Percentiles rank a stretch among this genome's conserved stretches.
Evolutionary conservation across 2,329 filamentous ascomycete genomes (phyloP).

Genomic region (Reticulascus tulasneorum): DNA sequence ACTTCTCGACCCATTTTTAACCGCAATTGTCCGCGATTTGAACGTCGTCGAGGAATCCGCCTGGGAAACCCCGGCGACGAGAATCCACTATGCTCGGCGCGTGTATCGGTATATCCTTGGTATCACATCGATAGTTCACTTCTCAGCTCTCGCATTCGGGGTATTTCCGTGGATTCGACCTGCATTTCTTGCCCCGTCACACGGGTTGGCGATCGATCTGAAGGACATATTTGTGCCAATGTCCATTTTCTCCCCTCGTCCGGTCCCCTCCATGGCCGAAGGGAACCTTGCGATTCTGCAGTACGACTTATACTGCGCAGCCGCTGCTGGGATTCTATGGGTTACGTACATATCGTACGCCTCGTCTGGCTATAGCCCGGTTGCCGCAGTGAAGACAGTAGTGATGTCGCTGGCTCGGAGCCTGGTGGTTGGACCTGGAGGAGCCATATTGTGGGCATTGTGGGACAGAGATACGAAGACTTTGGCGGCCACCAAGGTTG

Average conservation of each 20-base stretch:
- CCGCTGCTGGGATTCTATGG: slow-evolving; percentile 6
- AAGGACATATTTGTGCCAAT: slow-evolving; percentile 9
- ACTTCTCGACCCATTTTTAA: slow-evolving; percentile 8
- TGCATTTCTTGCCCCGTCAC: neutral
- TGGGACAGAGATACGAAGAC: slow-evolving; percentile 19
- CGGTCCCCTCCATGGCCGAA: slow-evolving; percentile 9
- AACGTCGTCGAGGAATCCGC: neutral
- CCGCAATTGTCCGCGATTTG: neutral
- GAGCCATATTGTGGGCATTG: slow-evolving; percentile 13
- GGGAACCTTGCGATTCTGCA: slow-evolving; percentile 14
- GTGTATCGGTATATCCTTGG: slow-evolving; percentile 11
- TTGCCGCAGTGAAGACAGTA: slow-evolving; percentile 1
- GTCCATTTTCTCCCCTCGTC: neutral
- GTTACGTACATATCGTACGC: slow-evolving; percentile 11
- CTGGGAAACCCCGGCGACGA: neutral
- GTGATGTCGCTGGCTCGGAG: slow-evolving; percentile 4
- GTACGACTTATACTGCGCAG: slow-evolving; percentile 19
- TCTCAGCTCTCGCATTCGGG: slow-evolving; percentile 8
- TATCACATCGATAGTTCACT: slow-evolving; percentile 1
- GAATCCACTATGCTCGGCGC: slow-evolving; percentile 1
- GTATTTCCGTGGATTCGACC: neutral
- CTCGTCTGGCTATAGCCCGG: neutral
- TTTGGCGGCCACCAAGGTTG: too few species aligned
- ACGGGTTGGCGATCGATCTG: neutral
- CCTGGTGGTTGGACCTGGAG: slow-evolving; percentile 14